Conservation (phyloP, 495 filamentous ascomycete genomes). For the Aspergillus ellipticus region DNA sequence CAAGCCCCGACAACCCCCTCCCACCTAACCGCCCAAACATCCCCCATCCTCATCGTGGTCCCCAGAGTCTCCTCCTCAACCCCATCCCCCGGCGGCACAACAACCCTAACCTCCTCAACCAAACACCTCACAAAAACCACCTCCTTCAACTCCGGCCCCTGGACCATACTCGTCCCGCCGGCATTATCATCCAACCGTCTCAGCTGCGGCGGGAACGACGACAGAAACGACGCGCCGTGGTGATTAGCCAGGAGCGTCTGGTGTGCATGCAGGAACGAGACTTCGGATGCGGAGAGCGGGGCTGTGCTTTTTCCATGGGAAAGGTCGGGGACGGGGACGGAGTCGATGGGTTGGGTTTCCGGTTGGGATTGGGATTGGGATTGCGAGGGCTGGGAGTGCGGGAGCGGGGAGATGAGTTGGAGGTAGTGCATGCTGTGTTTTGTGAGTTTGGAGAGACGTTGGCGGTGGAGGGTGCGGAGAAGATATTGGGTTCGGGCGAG, state of each 20-base stretch:
- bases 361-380: constrained; percentile 48
- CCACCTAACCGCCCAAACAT: constrained; percentile 87
- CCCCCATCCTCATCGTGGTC: constrained; percentile 64
- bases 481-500: constrained; percentile 90
- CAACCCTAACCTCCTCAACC: constrained; percentile 49
- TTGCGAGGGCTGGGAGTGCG: constrained; percentile 54
- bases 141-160: constrained; percentile 72
- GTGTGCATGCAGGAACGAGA: constrained; percentile 75
- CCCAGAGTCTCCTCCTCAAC: constrained; percentile 52
- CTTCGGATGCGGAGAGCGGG: constrained; percentile 69
- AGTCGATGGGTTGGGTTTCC: constrained; percentile 29
- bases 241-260: constrained; percentile 77
- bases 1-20: constrained; percentile 71
- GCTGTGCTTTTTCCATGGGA: no score
- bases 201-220: constrained; percentile 69
- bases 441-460: constrained; percentile 73
- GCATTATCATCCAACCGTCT: constrained; percentile 84
- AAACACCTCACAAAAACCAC: constrained; percentile 84
- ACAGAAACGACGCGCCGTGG: constrained; percentile 76
- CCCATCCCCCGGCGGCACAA: constrained; percentile 55
- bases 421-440: constrained; percentile 44
- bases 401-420: constrained; percentile 38
- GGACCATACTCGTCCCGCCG: constrained; percentile 88
- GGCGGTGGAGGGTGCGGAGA: constrained; percentile 76
- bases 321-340: constrained; percentile 34